phyloP scores from a whole-genome alignment of 495 filamentous ascomycete species.

The Lasiosphaeris hirsuta region DNA sequence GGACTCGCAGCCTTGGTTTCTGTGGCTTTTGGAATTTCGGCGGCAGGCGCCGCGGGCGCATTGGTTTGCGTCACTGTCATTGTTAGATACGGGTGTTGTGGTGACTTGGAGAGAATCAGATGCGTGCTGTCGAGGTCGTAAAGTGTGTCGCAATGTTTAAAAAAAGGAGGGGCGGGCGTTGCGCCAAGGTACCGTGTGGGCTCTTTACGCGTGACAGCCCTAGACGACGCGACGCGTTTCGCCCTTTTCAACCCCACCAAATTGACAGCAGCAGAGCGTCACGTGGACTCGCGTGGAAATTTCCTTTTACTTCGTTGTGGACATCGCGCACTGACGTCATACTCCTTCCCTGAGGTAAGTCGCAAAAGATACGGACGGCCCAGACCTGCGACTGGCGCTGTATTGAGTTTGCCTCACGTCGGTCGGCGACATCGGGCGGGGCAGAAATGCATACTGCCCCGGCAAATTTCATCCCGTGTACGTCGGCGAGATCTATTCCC shows the following conservation, averaged over 20 bases:
- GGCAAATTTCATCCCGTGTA: constrained; percentile 46
- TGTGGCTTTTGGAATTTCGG: not conserved
- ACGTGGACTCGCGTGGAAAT: too few relatives aligned
- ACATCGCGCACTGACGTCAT: too few relatives aligned
- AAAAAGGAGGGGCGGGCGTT: not conserved
- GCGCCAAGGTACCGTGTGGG: not conserved
- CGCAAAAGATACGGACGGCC: too few relatives aligned
- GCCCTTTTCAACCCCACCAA: not conserved
- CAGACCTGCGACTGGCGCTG: too few relatives aligned
- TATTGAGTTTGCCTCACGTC: too few relatives aligned
- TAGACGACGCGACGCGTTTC: not conserved
- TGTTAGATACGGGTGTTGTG: not conserved
- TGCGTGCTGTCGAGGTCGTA: not conserved
- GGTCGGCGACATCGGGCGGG: not conserved
- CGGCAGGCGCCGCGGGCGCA: not conserved
- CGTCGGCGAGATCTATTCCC: constrained; percentile 42
- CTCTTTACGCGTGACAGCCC: too few relatives aligned
- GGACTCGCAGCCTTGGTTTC: not conserved
- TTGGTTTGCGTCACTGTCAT: not conserved
- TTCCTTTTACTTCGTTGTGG: too few relatives aligned
- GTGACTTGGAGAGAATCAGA: not conserved
- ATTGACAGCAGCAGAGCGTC: too few relatives aligned
- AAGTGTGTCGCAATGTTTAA: not conserved
- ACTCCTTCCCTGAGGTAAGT: too few relatives aligned
- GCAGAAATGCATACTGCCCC: constrained; percentile 20